phyloP scores from a whole-genome alignment of 306 rosid species.

The Trichosanthes truncata region DNA sequence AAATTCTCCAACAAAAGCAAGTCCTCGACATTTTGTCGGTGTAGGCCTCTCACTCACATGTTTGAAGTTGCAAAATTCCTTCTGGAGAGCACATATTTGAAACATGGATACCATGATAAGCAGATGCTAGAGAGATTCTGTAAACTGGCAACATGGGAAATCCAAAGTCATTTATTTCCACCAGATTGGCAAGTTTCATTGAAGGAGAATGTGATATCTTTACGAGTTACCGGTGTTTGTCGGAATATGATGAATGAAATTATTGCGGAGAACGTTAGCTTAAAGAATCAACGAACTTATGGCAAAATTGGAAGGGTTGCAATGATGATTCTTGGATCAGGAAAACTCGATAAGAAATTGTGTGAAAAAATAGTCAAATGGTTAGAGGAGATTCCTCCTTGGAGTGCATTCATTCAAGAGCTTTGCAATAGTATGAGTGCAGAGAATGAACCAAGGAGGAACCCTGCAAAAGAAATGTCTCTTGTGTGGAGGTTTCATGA shows the following conservation, averaged over 20 bases:
- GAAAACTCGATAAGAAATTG: slow-evolving; percentile 16
- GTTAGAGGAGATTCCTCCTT: slow-evolving; percentile 16
- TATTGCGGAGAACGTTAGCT: slow-evolving; percentile 18
- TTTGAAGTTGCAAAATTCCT: slow-evolving; percentile 41
- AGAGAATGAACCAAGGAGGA: background rate
- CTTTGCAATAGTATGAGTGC: slow-evolving; percentile 8
- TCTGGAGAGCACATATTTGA: slow-evolving; percentile 19
- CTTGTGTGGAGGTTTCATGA: slow-evolving; percentile 9
- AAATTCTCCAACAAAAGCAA: slow-evolving; percentile 8
- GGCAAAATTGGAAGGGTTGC: slow-evolving; percentile 44
- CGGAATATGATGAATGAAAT: slow-evolving; percentile 17
- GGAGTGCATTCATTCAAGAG: slow-evolving; percentile 35
- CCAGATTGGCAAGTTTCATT: slow-evolving; percentile 31
- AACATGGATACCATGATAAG: background rate
- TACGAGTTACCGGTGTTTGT: slow-evolving; percentile 26
- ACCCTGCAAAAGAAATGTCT: background rate
- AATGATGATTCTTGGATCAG: slow-evolving; percentile 35
- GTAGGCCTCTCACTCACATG: slow-evolving; percentile 29
- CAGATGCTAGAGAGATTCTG: slow-evolving; percentile 11
- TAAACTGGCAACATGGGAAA: slow-evolving; percentile 15
- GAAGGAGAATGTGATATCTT: slow-evolving; percentile 25
- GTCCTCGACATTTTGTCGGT: slow-evolving; percentile 11
- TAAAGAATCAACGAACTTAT: slow-evolving; percentile 12
- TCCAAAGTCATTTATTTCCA: slow-evolving; percentile 20
- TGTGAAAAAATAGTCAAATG: slow-evolving; percentile 5